Evolutionary conservation across 2,329 filamentous ascomycete genomes (phyloP).

Genomic region (Drechslera avenae): DNA sequence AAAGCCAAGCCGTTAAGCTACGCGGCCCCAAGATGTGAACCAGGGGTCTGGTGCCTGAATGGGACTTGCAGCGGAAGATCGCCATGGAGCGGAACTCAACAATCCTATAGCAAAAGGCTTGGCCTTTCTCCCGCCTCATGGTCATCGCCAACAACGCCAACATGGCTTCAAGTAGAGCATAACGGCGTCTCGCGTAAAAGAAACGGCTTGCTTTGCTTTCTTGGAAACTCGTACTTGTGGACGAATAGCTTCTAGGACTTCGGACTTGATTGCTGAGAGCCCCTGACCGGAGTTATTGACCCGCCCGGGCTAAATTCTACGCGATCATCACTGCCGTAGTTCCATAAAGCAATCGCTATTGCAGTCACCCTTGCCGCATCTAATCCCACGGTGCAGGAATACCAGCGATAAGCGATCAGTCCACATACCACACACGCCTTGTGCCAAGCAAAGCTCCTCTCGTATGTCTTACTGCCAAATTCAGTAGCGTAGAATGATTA

Average conservation of each 20-base stretch:
- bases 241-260: background rate
- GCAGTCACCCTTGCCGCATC: background rate
- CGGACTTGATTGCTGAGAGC: background rate
- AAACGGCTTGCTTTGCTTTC: background rate
- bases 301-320: background rate
- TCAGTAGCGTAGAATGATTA: background rate
- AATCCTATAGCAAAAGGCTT: slow-evolving; percentile 3
- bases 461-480: background rate
- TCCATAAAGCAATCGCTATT: background rate
- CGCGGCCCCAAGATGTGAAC: slow-evolving; percentile 20
- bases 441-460: background rate
- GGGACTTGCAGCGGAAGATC: slow-evolving; percentile 21
- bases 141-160: background rate
- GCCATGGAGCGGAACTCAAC: slow-evolving; percentile 15
- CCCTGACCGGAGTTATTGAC: background rate
- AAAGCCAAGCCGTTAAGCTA: slow-evolving; percentile 19
- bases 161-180: slow-evolving; percentile 1
- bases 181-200: slow-evolving; percentile 8
- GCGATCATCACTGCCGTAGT: background rate
- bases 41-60: slow-evolving; percentile 12
- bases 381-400: background rate
- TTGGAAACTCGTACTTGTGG: background rate
- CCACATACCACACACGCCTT: background rate
- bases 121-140: slow-evolving; percentile 1
- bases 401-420: background rate